Percentiles rank a stretch among this genome's conserved stretches.
These are phyloP conservation scores for Fomitiporia mediterranea DNA, from an alignment of 1,284 basidiomycete genomes.

Conservation along the genomic window DNA sequence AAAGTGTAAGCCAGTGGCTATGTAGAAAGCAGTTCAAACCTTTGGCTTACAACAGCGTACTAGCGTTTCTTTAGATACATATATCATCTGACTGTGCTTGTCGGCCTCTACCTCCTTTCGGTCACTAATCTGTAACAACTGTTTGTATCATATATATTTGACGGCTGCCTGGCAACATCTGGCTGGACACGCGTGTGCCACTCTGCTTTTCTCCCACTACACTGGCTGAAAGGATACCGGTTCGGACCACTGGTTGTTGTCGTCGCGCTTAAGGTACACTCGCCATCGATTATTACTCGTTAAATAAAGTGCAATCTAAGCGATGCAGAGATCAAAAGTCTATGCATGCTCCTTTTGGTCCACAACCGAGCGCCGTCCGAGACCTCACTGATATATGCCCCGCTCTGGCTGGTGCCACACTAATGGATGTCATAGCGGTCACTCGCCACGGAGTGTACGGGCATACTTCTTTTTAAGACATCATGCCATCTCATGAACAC, in stretches of 20 bases:
- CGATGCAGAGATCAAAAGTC: neutral
- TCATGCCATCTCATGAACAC: neutral
- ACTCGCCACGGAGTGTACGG: conserved; percentile 9
- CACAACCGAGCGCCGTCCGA: neutral
- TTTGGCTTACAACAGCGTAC: no score
- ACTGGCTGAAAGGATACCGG: neutral
- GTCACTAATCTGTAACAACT: no score
- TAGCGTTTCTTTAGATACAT: no score
- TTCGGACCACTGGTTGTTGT: no score
- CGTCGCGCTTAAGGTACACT: no score
- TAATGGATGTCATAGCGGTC: neutral
- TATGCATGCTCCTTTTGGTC: conserved; percentile 1
- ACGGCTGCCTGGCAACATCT: neutral
- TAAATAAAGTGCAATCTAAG: no score
- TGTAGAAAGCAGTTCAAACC: no score
- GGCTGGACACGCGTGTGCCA: neutral
- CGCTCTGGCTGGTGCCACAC: conserved; percentile 9
- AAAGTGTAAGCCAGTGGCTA: no score
- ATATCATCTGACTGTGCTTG: no score
- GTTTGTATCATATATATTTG: neutral
- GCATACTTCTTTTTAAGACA: neutral
- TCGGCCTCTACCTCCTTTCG: neutral
- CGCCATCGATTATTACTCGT: no score
- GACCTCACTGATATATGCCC: neutral
- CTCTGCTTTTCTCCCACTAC: neutral